Evolutionary conservation across 2,329 filamentous ascomycete species (phyloP).

Genomic region (Aureobasidium pullulans): DNA sequence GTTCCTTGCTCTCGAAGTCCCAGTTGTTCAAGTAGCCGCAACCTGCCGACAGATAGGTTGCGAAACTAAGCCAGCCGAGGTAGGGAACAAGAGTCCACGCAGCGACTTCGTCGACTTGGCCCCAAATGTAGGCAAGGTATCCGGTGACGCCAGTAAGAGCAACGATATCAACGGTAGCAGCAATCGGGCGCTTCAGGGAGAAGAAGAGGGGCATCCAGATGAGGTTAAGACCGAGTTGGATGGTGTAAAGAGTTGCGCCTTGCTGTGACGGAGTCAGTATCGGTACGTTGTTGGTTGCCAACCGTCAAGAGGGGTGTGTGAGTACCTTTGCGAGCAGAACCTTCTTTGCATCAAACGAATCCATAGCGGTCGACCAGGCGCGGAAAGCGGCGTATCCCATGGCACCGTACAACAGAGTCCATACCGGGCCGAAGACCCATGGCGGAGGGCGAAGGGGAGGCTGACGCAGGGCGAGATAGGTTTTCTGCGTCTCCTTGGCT

Average conservation of each 20-base stretch:
- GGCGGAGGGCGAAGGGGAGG: constrained; percentile 48
- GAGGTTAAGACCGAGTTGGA: constrained; percentile 79
- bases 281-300: neutral
- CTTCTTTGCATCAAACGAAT: constrained; percentile 49
- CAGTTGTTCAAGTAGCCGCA: constrained; percentile 35
- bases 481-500: constrained; percentile 53
- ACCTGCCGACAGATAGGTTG: constrained; percentile 67
- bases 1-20: constrained; percentile 28
- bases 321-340: constrained; percentile 50
- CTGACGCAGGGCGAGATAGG: constrained; percentile 60
- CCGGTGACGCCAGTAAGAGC: constrained; percentile 63
- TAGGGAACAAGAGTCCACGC: constrained; percentile 75
- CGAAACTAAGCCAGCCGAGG: constrained; percentile 77
- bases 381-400: constrained; percentile 90
- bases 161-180: constrained; percentile 68
- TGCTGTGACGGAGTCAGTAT: constrained; percentile 28
- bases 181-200: constrained; percentile 61
- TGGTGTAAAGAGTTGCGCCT: constrained; percentile 72
- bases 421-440: constrained; percentile 52
- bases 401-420: constrained; percentile 52
- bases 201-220: constrained; percentile 94
- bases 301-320: neutral
- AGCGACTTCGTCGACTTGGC: constrained; percentile 62
- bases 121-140: constrained; percentile 71
- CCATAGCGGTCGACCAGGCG: constrained; percentile 57